phyloP scores from a whole-genome alignment of 257 asterid species.

The Orobanche coerulescens region DNA sequence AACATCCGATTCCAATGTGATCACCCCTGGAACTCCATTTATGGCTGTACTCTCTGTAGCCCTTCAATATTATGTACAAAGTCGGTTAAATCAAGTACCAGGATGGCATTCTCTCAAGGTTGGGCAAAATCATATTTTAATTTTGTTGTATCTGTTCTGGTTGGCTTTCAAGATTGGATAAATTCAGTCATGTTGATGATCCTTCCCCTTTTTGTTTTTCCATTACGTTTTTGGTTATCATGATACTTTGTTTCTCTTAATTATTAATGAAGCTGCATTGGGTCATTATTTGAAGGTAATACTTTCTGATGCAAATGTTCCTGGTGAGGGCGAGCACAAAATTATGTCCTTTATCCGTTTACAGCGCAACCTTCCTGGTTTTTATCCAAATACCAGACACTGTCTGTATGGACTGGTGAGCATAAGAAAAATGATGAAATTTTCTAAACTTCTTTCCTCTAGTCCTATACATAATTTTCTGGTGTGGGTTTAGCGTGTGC shows the following conservation, averaged over 20 bases:
- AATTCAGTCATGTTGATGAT: slow-evolving; percentile 32
- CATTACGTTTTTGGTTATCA: slow-evolving; percentile 33
- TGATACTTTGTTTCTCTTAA: slow-evolving; percentile 33
- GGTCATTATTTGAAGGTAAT: slow-evolving; percentile 77
- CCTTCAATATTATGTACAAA: slow-evolving; percentile 82
- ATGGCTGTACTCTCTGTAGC: slow-evolving; percentile 91
- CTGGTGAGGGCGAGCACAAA: slow-evolving; percentile 99
- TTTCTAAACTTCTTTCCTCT: slow-evolving; percentile 7
- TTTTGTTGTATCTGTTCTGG: slow-evolving; percentile 3
- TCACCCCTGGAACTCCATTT: slow-evolving; percentile 95
- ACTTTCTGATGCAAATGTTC: slow-evolving; percentile 93
- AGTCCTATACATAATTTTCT: slow-evolving; percentile 7
- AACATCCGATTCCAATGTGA: slow-evolving; percentile 90
- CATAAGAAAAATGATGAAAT: slow-evolving; percentile 12
- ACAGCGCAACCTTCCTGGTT: slow-evolving; percentile 89
- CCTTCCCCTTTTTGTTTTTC: slow-evolving; percentile 25
- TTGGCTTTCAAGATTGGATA: slow-evolving; percentile 24
- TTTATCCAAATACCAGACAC: slow-evolving; percentile 87
- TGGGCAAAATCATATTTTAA: slow-evolving; percentile 20
- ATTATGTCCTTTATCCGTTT: slow-evolving; percentile 87
- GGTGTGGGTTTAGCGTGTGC: slow-evolving; percentile 17
- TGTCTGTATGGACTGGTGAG: slow-evolving; percentile 96
- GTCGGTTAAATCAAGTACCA: slow-evolving; percentile 65
- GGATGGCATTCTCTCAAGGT: slow-evolving; percentile 95
- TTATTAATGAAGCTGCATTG: slow-evolving; percentile 52